These are phyloP conservation scores for Fusarium guadeloupense DNA, from an alignment of 2,329 filamentous ascomycete species.

Conservation along the genomic window DNA sequence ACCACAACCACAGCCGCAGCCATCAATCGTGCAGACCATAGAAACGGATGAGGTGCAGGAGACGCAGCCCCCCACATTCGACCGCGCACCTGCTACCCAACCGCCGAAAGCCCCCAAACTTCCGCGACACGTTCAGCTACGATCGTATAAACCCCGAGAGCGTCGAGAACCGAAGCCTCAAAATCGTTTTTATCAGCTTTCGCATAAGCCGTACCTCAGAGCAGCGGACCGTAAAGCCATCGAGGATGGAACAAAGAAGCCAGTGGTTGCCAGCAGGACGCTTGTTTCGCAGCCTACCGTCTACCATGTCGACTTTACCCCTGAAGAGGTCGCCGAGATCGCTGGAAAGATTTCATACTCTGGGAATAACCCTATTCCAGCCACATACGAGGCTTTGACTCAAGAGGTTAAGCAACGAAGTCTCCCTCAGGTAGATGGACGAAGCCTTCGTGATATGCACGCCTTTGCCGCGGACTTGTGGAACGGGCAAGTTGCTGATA, in stretches of 20 bases:
- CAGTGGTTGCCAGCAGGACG: slow-evolving; percentile 2
- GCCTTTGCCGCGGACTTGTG: slow-evolving; percentile 41
- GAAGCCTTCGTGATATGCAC: slow-evolving; percentile 15
- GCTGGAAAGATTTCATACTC: slow-evolving; percentile 31
- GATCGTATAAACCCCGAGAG: slow-evolving; percentile 20
- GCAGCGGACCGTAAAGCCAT: slow-evolving; percentile 43
- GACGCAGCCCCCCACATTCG: background rate
- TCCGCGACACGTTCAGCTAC: background rate
- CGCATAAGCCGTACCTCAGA: slow-evolving; percentile 41
- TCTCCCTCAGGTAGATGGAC: background rate
- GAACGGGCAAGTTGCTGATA: slow-evolving; percentile 26
- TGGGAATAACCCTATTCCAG: slow-evolving; percentile 19
- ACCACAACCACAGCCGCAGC: background rate
- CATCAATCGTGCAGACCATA: background rate
- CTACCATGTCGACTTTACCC: slow-evolving; percentile 59
- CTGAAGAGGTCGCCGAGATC: slow-evolving; percentile 49
- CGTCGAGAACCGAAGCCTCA: slow-evolving; percentile 18
- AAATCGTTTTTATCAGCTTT: slow-evolving; percentile 27
- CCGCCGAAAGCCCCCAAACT: background rate
- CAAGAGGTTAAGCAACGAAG: slow-evolving; percentile 1
- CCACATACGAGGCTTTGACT: slow-evolving; percentile 32
- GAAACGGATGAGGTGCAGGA: background rate
- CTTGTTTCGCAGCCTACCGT: slow-evolving; percentile 23
- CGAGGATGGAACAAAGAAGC: slow-evolving; percentile 32
- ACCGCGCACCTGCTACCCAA: background rate